Evolutionary conservation across 1,139 yeast genomes (phyloP), one percentile per base, ranked within the genome.

Genomic region (Hemisphaericaspora xylofermentans): DNA sequence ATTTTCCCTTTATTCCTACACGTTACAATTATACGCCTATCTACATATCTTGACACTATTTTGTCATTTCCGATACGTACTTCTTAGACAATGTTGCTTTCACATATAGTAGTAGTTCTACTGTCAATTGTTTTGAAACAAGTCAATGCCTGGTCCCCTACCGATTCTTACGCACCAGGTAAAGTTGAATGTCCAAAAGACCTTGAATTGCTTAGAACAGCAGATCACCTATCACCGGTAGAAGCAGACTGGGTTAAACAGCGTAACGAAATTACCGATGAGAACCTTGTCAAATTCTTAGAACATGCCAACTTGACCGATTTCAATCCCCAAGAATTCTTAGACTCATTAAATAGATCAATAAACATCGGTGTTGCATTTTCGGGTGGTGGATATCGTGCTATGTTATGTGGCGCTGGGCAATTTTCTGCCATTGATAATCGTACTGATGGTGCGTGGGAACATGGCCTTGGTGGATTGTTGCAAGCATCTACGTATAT

Each of bases 381-480:
- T 42, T 65, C 73, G 43, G 77, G 77, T 6, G 77, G 77, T 36
- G 76, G 76, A 10, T 71, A 70, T 48, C 58, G 77, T 41, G 76
- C 76, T 44, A 71, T 71, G 76, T 59, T 71, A 35, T 49, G 54
- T 16, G 76, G 76, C 1, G 76, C 76, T 0, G 77, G 77, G 2
- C 69, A 69, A 47, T 48, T 71, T 28, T 50, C 70, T 34, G 72
- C 75, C 1, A 56, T 71, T n/a, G 69, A 64, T 43, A 58, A 55
- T 38, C 46, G 69, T 48, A 61, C 55, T 13, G 48, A 49, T 6
- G 56, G 55, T 25, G 53, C 65, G 2, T 52, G 54, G 38, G 53
- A 58, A 2, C 61, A 70, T 38, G 95, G 95, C 24, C 61, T 88
- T 39, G 95, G 95, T 26, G 95, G 96, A 2, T 65, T 88, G 40